Conservation (phyloP, 78 protist species). For the Dictyostelium brefeldianum region DNA sequence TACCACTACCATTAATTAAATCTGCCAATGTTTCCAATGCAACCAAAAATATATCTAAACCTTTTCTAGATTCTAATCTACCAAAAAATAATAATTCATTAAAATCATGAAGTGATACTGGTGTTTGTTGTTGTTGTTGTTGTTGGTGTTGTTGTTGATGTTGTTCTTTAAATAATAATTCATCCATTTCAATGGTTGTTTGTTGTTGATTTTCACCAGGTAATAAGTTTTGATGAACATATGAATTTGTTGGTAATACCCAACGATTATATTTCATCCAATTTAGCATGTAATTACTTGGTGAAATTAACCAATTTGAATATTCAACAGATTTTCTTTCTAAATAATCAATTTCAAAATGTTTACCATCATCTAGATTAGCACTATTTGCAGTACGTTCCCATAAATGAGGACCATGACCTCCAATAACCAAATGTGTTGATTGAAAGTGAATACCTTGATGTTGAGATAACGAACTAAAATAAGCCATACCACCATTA, state of each 20-base stretch:
- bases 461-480: conserved; percentile 10
- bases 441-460: conserved; percentile 22
- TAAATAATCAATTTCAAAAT: conserved; percentile 68
- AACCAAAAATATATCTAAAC: conserved; percentile 58
- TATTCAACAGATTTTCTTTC: conserved; percentile 51
- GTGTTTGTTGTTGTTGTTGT: background rate
- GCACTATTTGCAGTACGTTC: conserved; percentile 70
- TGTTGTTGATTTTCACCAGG: conserved; percentile 46
- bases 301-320: conserved; percentile 55
- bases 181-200: background rate
- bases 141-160: background rate
- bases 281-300: conserved; percentile 65
- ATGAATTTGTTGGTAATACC: conserved; percentile 38
- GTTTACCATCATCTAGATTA: conserved; percentile 73
- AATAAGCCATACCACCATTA: conserved; percentile 73
- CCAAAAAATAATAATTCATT: conserved; percentile 66
- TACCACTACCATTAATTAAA: background rate
- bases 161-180: background rate
- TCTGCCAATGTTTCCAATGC: conserved; percentile 9
- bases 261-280: conserved; percentile 61
- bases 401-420: conserved; percentile 80
- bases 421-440: conserved; percentile 47
- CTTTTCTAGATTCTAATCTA: conserved; percentile 60
- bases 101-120: background rate
- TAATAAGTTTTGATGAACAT: conserved; percentile 69